Percentiles rank a stretch among this genome's conserved stretches.
phyloP scores from a whole-genome alignment of 306 rosid species.

The Medicago arabica region DNA sequence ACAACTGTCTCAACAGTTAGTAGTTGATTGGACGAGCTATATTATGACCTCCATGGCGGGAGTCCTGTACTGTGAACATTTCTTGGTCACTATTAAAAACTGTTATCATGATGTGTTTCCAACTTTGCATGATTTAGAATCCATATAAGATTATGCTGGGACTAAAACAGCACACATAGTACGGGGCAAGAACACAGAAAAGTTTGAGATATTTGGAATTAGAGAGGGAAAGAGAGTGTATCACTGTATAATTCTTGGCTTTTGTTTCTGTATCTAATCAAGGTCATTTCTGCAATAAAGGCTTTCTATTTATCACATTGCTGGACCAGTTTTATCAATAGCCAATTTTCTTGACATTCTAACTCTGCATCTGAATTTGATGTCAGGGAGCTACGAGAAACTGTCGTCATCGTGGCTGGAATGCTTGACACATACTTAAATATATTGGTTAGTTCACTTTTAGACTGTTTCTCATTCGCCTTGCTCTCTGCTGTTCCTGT shows the following conservation, averaged over 20 bases:
- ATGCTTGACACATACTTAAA: constrained; percentile 91
- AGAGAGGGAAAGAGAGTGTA: background rate
- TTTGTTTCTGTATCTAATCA: background rate
- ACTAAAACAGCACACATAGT: background rate
- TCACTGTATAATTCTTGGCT: background rate
- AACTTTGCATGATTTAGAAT: background rate
- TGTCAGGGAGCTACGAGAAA: constrained; percentile 77
- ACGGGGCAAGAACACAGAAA: background rate
- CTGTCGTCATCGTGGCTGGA: constrained; percentile 75
- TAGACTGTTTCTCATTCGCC: constrained; percentile 33
- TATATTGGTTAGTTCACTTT: constrained; percentile 74
- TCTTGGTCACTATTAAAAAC: background rate
- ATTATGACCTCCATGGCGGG: background rate
- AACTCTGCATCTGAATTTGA: constrained; percentile 43
- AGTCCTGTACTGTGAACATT: background rate
- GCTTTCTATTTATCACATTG: constrained; percentile 12
- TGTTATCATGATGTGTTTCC: background rate
- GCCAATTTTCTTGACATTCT: constrained; percentile 33
- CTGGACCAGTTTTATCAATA: constrained; percentile 5
- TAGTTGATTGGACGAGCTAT: constrained; percentile 12
- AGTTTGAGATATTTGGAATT: background rate
- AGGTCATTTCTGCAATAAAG: constrained; percentile 9
- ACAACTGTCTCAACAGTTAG: background rate
- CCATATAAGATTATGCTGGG: background rate
- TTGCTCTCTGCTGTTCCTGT: constrained; percentile 34